Evolutionary conservation across 2,329 filamentous ascomycete species (phyloP), one percentile per base, ranked within the genome.

Genomic region (Waltergamsia citrina): DNA sequence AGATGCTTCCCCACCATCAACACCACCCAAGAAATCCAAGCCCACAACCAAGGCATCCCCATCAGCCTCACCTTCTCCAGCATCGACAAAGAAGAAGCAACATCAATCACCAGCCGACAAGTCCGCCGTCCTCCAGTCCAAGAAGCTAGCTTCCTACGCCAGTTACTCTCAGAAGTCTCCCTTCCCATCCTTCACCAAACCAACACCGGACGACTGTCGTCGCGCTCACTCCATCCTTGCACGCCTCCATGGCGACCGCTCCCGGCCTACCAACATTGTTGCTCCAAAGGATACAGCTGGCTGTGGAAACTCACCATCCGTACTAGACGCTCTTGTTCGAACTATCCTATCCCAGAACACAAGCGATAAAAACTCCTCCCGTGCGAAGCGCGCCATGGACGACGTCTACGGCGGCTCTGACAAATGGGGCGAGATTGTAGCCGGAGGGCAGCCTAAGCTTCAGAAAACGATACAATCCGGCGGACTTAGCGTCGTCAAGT

Each of bases 401-500:
- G 37, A 33, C 11, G 53, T 45, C 5, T 67, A 68, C 49, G 63
- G 62, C 14, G 48, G 54, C 21, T 60, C 54, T 43, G 60, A 64
- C 38, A 22, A 14, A 19, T 69, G 65, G 65, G 56, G 52, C 0
- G 52, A 46, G 24, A 62, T 69, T 33, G 60, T 47, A 5, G 40
- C 39, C 2, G 63, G 62, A 23, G 62, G 65, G 0, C 50, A 52
- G 27, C 40, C 49, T 11, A 56, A 53, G 41, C 52, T 69, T 6
- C 55, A 64, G 39, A 64, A 76, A 43, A 74, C 82, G 0, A 87
- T 88, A 47, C 75, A 76, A 51, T 67, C 67, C 17, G 85, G 84
- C 20, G 85, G 85, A 0, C 62, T 90, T 2, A 79, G 77, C 11
- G 70, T 71, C 23, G 65, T 74, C n/a, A 92, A 90, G 56, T 82